Percentiles rank a stretch among this genome's conserved stretches.
Evolutionary conservation across 1,139 yeast species (phyloP).

Genomic region (Diutina sp.): DNA sequence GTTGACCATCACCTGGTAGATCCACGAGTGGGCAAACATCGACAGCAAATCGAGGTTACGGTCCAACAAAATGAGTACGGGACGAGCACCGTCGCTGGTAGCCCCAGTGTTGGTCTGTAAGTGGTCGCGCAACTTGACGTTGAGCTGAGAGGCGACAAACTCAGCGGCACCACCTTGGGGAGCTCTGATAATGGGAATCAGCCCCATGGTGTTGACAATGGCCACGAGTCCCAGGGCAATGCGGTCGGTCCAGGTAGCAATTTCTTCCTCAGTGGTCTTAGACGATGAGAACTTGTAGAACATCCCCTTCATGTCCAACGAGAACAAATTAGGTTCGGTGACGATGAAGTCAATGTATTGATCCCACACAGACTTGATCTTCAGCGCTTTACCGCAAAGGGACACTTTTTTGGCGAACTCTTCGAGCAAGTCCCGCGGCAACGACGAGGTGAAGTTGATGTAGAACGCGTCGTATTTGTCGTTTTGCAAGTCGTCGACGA

Average conservation of each 20-base stretch:
- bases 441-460: constrained; percentile 74
- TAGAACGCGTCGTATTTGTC: constrained; percentile 73
- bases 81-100: constrained; percentile 20
- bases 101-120: constrained; percentile 48
- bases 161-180: constrained; percentile 95
- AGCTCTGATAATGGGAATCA: constrained; percentile 82
- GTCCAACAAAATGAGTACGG: constrained; percentile 73
- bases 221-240: constrained; percentile 77
- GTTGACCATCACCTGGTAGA: constrained; percentile 90
- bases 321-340: constrained; percentile 83
- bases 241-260: constrained; percentile 52
- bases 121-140: constrained; percentile 71
- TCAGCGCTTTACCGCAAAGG: constrained; percentile 49
- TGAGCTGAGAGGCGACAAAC: constrained; percentile 77
- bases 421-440: constrained; percentile 69
- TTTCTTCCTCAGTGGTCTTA: constrained; percentile 57
- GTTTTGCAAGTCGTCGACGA: constrained; percentile 57
- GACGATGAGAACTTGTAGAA: constrained; percentile 65
- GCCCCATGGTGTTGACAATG: constrained; percentile 61
- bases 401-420: constrained; percentile 82
- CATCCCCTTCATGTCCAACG: constrained; percentile 54
- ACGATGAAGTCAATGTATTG: constrained; percentile 87
- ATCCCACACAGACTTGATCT: constrained; percentile 80
- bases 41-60: constrained; percentile 83
- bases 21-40: constrained; percentile 97